phyloP scores from a whole-genome alignment of 495 filamentous ascomycete genomes.

The Penicillium ucsense region DNA sequence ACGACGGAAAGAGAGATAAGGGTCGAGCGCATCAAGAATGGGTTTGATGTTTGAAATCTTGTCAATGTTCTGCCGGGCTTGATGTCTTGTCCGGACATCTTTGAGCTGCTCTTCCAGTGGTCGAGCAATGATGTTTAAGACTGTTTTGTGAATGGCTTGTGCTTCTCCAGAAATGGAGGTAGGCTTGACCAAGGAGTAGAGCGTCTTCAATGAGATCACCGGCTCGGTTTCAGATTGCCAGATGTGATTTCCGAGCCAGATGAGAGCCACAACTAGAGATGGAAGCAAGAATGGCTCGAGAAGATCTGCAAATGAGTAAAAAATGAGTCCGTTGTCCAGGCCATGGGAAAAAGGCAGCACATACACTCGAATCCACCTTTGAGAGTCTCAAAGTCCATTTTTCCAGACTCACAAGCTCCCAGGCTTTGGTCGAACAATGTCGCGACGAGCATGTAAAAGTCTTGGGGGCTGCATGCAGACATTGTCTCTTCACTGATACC shows the following conservation, averaged over 20 bases:
- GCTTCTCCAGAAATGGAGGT: constrained; percentile 73
- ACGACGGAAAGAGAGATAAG: constrained; percentile 56
- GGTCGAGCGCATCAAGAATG: constrained; percentile 58
- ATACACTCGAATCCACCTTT: constrained; percentile 83
- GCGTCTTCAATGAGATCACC: constrained; percentile 54
- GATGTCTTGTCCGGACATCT: constrained; percentile 59
- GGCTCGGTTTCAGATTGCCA: constrained; percentile 58
- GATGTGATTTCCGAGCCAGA: constrained; percentile 73
- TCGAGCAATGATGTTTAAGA: constrained; percentile 73
- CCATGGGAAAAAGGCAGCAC: constrained; percentile 5
- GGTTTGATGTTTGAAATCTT: constrained; percentile 54
- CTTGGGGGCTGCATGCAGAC: constrained; percentile 82
- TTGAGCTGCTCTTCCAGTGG: constrained; percentile 67
- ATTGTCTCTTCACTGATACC: constrained; percentile 81
- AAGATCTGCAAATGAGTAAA: constrained; percentile 44
- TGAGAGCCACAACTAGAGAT: constrained; percentile 70
- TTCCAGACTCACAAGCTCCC: constrained; percentile 58
- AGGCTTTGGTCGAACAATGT: constrained; percentile 82
- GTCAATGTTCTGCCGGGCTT: constrained; percentile 31
- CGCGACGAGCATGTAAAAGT: constrained; percentile 86
- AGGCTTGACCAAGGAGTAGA: constrained; percentile 67
- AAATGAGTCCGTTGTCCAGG: not conserved
- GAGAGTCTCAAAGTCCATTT: constrained; percentile 68
- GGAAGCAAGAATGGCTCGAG: constrained; percentile 86
- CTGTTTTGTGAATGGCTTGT: constrained; percentile 66